Conservation (phyloP, 352 stramenopile species). For the Halophytophthora batemanensis region DNA sequence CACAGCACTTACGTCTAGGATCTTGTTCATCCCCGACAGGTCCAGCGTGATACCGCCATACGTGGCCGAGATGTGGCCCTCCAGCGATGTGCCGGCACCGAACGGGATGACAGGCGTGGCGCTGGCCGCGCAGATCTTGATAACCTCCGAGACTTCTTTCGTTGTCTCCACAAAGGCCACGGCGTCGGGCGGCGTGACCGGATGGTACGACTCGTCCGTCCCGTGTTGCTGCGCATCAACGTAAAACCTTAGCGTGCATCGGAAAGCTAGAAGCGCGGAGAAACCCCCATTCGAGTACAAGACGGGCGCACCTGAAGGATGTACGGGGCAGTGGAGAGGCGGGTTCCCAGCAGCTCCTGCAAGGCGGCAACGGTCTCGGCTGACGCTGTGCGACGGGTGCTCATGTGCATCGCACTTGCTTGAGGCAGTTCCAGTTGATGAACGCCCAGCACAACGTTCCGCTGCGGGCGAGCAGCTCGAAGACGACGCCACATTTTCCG, state of each 20-base stretch:
- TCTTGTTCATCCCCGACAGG: slow-evolving; percentile 79
- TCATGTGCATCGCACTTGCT: too few relatives aligned
- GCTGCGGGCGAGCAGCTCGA: not conserved
- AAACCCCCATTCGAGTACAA: slow-evolving; percentile 1
- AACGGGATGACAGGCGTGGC: slow-evolving; percentile 94
- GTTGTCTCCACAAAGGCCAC: slow-evolving; percentile 86
- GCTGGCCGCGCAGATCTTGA: slow-evolving; percentile 86
- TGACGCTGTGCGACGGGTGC: slow-evolving; percentile 25
- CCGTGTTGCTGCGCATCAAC: slow-evolving; percentile 90
- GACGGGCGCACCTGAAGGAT: slow-evolving; percentile 46
- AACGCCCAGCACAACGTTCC: not conserved
- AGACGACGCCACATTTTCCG: not conserved
- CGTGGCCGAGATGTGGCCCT: slow-evolving; percentile 94
- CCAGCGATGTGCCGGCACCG: slow-evolving; percentile 90
- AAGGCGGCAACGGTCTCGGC: slow-evolving; percentile 51
- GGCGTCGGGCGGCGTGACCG: slow-evolving; percentile 71
- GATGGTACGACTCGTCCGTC: slow-evolving; percentile 91
- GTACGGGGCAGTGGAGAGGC: slow-evolving; percentile 55
- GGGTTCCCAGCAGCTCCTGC: slow-evolving; percentile 56
- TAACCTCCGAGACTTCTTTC: slow-evolving; percentile 86
- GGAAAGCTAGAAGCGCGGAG: not conserved
- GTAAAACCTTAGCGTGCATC: too few relatives aligned
- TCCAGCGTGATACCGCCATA: slow-evolving; percentile 91
- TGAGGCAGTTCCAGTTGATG: too few relatives aligned
- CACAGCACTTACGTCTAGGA: slow-evolving; percentile 48